Evolutionary conservation across 805 yeast genomes (phyloP).

Genomic region (Kazachstania kunashirensis): DNA sequence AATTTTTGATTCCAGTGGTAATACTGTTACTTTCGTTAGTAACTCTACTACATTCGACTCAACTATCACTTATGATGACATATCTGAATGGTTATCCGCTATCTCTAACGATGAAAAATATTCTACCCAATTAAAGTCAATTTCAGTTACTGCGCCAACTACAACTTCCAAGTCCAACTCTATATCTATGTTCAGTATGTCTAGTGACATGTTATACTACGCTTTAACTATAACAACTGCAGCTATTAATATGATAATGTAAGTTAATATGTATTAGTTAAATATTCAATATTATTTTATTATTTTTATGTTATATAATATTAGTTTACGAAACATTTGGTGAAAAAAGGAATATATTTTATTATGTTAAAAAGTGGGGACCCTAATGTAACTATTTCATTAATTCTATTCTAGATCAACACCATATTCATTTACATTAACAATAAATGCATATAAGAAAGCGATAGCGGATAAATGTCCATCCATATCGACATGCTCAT

Average conservation of each 20-base stretch:
- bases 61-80: constrained; percentile 35
- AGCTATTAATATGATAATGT: constrained; percentile 17
- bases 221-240: constrained; percentile 18
- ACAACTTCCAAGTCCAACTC: constrained; percentile 20
- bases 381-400: no score
- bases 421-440: constrained; percentile 23
- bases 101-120: constrained; percentile 23
- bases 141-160: constrained; percentile 33
- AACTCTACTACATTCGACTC: constrained; percentile 42
- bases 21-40: constrained; percentile 51
- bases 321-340: no score
- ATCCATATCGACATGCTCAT: constrained; percentile 47
- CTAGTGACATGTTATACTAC: constrained; percentile 22
- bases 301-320: no score
- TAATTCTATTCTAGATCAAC: neutral
- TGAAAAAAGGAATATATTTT: no score
- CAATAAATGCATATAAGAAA: constrained; percentile 42
- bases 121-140: constrained; percentile 26
- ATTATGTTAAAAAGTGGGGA: no score
- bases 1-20: constrained; percentile 52
- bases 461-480: constrained; percentile 54
- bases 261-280: neutral
- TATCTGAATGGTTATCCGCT: constrained; percentile 38
- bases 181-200: constrained; percentile 10
- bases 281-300: no score